Percentiles rank a stretch among this genome's conserved stretches.
phyloP scores from a whole-genome alignment of 371 early-diverging fungal species.

The Lichtheimia corymbifera region DNA sequence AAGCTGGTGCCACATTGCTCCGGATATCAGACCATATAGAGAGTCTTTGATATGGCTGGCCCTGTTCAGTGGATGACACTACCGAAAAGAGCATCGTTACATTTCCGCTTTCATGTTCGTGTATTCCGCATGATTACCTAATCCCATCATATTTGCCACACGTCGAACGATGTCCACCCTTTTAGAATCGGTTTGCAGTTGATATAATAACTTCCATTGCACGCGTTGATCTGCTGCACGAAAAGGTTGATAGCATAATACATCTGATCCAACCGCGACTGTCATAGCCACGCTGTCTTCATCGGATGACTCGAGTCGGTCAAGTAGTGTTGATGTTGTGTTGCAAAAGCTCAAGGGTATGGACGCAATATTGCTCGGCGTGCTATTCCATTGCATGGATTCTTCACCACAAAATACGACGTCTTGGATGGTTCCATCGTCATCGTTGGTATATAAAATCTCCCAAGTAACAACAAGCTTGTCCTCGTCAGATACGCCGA shows the following conservation, averaged over 20 bases:
- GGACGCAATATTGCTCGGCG: slow-evolving; percentile 1
- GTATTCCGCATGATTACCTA: slow-evolving; percentile 11
- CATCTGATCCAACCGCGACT: slow-evolving; percentile 9
- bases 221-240: not conserved
- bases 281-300: not conserved
- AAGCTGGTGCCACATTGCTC: slow-evolving; percentile 21
- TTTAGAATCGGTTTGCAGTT: slow-evolving; percentile 17
- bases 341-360: slow-evolving; percentile 7
- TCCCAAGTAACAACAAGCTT: slow-evolving; percentile 30
- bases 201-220: slow-evolving; percentile 29
- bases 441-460: slow-evolving; percentile 7
- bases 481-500: slow-evolving; percentile 24
- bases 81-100: not conserved
- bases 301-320: not conserved
- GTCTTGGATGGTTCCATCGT: not conserved
- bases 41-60: slow-evolving; percentile 8
- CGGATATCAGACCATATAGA: slow-evolving; percentile 44
- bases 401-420: slow-evolving; percentile 9
- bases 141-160: slow-evolving; percentile 15
- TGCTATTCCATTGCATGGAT: slow-evolving; percentile 7
- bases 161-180: slow-evolving; percentile 17
- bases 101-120: too few species aligned
- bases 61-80: slow-evolving; percentile 20
- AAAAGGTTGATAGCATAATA: slow-evolving; percentile 7
- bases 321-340: slow-evolving; percentile 12